A percentile compares a stretch with the other conserved stretches of the same genome.
Evolutionary conservation across 2,329 filamentous ascomycete genomes (phyloP).

Genomic region (Ceratocystis ficicola): DNA sequence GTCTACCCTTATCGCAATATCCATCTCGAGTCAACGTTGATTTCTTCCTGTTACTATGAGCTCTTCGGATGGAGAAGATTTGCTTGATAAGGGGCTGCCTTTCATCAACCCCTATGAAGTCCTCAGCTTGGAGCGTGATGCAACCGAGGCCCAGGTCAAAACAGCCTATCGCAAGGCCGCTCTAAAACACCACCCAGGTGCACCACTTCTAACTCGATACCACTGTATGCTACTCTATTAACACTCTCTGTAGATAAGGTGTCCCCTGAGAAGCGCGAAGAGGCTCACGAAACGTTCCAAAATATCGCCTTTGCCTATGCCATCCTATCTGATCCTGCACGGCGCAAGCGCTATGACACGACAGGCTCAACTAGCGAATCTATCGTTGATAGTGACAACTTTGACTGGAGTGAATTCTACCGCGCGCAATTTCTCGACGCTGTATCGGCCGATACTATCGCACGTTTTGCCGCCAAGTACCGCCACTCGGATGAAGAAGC

Average conservation of each 20-base stretch:
- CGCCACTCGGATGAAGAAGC: constrained; percentile 78
- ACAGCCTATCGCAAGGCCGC: constrained; percentile 84
- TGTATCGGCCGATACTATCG: constrained; percentile 61
- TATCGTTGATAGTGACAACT: constrained; percentile 63
- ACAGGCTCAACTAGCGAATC: constrained; percentile 83
- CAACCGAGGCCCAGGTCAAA: constrained; percentile 70
- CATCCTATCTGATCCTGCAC: constrained; percentile 68
- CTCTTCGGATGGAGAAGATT: constrained; percentile 10
- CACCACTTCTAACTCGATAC: constrained; percentile 23
- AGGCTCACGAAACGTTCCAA: constrained; percentile 74
- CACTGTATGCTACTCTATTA: neutral
- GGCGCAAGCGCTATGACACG: constrained; percentile 75
- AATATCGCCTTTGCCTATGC: constrained; percentile 88
- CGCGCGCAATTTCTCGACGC: constrained; percentile 68
- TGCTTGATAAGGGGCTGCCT: constrained; percentile 44
- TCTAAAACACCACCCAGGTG: constrained; percentile 75
- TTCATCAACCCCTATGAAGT: constrained; percentile 66
- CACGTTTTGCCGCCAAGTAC: constrained; percentile 64
- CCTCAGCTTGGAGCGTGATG: constrained; percentile 56
- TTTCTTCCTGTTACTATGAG: constrained; percentile 3
- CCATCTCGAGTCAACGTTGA: no score
- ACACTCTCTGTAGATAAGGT: constrained; percentile 56
- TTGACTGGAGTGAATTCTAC: constrained; percentile 87
- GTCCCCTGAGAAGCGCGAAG: constrained; percentile 50
- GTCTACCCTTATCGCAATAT: no score